Base-by-base conservation (phyloP, 1,284 basidiomycete genomes). In the Trichosporon sp. region DNA sequence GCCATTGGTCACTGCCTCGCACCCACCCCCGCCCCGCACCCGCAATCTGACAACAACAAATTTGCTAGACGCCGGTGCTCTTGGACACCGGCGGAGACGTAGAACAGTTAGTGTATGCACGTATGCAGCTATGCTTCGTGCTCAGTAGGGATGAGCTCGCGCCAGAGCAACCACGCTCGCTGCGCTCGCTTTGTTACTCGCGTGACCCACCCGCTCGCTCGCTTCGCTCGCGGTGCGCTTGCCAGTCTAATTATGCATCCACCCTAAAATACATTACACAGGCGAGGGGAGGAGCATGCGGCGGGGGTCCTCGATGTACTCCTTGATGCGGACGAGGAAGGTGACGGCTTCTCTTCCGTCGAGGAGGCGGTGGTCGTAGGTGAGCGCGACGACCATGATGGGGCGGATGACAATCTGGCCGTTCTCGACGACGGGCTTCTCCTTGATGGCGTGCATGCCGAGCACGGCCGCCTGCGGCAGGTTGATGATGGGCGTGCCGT, bases 401-500 rank as follows among this genome's bases (percentile, higher is more conserved):
- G 78, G 77, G 73, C 95, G 90, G 81, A 98, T 91, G 78, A 96
- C 95, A 75, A 98, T 92, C 85, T 98, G 90, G 42, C 94, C 93
- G 76, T 96, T 86, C 65, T 97, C 92, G 42, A 97, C 96, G 62
- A 95, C 94, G 1, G 97, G 88, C 77, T 89, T 90, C 75, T 98
- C 94, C 84, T 96, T 97, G 87, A 98, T 95, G 27, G 94, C 81
- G 85, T 99, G 96, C 94, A 98, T 98, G 88, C 91, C 93, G 69
- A 98, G 88, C 23, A 98, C 95, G 69, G 95, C 96, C 56, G 93
- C 86, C 83, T 98, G 96, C 23, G 96, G 96, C 68, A 96, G 86
- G 87, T 98, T 99, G 85, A 99, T 95, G 83, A 95, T 95, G 65
- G 96, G 96, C 42, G 96, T 99, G 65, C 96, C 96, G 81, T 91